Percentiles rank a stretch among this genome's conserved stretches.
Evolutionary conservation across 73 alveolate species (phyloP).

Genomic region (Tetrahymena thermophila): DNA sequence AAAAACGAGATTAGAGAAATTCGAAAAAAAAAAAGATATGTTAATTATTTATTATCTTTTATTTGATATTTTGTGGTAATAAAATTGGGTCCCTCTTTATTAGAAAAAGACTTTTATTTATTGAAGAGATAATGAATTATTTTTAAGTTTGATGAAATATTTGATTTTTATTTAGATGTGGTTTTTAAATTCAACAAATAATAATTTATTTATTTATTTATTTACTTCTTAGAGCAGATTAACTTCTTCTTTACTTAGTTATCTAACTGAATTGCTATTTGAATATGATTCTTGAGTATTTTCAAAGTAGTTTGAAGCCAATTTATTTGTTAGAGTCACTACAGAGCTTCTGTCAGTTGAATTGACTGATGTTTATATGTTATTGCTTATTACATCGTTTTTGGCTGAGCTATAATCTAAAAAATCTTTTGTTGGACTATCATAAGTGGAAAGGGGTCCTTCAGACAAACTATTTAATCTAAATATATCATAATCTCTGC

Average conservation of each 20-base stretch:
- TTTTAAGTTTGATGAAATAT: background rate
- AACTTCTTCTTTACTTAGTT: background rate
- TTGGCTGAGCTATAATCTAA: background rate
- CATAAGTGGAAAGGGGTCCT: background rate
- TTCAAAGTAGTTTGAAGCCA: background rate
- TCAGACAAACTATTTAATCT: background rate
- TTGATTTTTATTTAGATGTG: background rate
- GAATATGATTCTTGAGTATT: background rate
- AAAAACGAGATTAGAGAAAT: too few species aligned
- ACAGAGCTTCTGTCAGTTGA: background rate
- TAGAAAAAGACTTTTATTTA: too few species aligned
- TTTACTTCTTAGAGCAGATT: background rate
- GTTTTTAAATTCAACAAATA: background rate
- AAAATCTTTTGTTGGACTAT: background rate
- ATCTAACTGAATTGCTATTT: background rate
- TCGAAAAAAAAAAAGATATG: background rate
- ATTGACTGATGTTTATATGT: background rate
- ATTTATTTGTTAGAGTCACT: background rate
- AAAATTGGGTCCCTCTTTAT: too few species aligned
- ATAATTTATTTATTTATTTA: background rate
- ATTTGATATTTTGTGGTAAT: background rate
- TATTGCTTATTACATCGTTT: background rate
- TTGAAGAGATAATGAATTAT: too few species aligned
- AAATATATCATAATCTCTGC: background rate
- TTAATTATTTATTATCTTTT: too few species aligned